Evolutionary conservation across 352 stramenopile species (phyloP), one percentile per base, ranked within the genome.

Genomic region (Phytopythium helicoides): DNA sequence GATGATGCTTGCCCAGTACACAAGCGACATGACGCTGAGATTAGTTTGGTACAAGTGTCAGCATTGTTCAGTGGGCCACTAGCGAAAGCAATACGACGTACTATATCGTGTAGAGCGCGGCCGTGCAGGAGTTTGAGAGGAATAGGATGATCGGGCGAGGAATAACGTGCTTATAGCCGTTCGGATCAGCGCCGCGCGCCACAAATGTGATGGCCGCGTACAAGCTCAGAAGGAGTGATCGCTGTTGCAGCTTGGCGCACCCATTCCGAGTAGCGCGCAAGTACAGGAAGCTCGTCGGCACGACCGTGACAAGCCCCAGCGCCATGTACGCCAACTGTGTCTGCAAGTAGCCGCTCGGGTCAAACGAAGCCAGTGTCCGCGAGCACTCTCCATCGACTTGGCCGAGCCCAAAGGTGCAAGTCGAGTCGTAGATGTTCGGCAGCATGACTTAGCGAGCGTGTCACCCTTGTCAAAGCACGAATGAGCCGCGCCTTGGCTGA

Each of bases 1-100:
- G 49, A 83, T 82, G 39, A 87, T 72, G 5, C 64, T 78, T 25
- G 75, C 66, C 73, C 76, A 87, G 46, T 82, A 87, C 8, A 49
- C 56, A 12, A 87, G 54, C 23, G 73, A 70, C 54, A 85, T 59
- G 52, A 87, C 70, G 56, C 69, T 79, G 47, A 47, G 37, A 44
- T n/a, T 54, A 23, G 45, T 42, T 25, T 2, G 0, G 15, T 3
- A 19, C 23, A 36, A 14, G 18, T 37, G 34, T 19, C 19, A 31
- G 7, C 26, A 33, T 11, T 5, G 9, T 7, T 49, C 19, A 18
- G 11, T 23, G 11, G 3, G 16, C 7, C 16, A 19, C 2, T 2
- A 23, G n/a, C n/a, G n/a, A 44, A 3, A 18, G 28, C 6, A 35
- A 31, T 1, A 21, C 5, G 8, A 73, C 70, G 44, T 63, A 81